These are phyloP conservation scores for Brasilioporus rufonigricans DNA, from an alignment of 768 basidiomycete species.

Conservation along the genomic window DNA sequence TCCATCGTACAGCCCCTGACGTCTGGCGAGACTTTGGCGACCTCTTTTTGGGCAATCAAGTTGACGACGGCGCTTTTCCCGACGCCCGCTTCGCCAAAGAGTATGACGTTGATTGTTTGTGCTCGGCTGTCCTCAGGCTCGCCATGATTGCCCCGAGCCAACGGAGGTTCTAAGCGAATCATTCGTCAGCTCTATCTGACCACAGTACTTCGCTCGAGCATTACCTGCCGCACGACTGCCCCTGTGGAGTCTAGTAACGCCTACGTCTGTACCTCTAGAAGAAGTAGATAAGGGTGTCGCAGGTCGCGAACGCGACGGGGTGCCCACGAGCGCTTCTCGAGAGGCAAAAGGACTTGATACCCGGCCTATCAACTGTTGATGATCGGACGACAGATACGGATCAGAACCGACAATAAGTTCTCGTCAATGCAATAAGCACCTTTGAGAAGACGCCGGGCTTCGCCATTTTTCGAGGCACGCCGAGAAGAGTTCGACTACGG, in stretches of 20 bases:
- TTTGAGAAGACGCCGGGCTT: background rate
- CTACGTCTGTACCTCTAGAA: background rate
- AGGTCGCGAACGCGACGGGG: background rate
- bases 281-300: background rate
- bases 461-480: background rate
- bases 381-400: background rate
- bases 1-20: background rate
- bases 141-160: background rate
- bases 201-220: background rate
- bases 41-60: background rate
- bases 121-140: background rate
- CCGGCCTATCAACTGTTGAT: background rate
- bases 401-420: background rate
- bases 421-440: background rate
- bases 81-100: constrained; percentile 1
- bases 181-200: background rate
- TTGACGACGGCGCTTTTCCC: constrained; percentile 3
- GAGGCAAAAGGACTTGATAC: background rate
- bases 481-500: background rate
- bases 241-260: background rate
- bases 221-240: background rate
- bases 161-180: background rate
- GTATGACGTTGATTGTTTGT: background rate
- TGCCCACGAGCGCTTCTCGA: background rate
- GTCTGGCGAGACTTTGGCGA: background rate